Evolutionary conservation across 805 yeast species (phyloP).

Genomic region (Ogataea nonfermentans): DNA sequence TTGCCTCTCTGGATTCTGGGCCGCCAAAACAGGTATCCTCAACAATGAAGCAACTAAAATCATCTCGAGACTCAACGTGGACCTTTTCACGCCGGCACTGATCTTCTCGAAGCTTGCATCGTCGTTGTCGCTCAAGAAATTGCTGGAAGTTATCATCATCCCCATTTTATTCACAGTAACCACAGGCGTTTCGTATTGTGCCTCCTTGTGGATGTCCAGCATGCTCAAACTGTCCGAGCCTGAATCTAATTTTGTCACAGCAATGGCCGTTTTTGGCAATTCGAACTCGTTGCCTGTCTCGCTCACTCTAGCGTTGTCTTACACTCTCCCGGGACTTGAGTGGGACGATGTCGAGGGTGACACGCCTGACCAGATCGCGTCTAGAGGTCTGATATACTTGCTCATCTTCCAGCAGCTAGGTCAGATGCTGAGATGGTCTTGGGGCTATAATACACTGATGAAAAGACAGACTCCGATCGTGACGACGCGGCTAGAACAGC

Average conservation of each 20-base stretch:
- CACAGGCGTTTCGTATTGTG: slow-evolving; percentile 69
- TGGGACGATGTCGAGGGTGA: slow-evolving; percentile 76
- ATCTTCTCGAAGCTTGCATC: slow-evolving; percentile 78
- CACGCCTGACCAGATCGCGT: slow-evolving; percentile 65
- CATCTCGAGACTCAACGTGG: slow-evolving; percentile 78
- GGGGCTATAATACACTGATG: slow-evolving; percentile 77
- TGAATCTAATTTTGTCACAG: slow-evolving; percentile 89
- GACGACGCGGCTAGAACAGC: slow-evolving; percentile 17
- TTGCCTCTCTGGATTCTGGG: slow-evolving; percentile 81
- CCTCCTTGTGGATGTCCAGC: slow-evolving; percentile 56
- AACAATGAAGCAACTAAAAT: slow-evolving; percentile 73
- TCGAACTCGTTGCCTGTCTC: slow-evolving; percentile 95
- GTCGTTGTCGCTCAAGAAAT: slow-evolving; percentile 67
- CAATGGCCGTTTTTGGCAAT: slow-evolving; percentile 96
- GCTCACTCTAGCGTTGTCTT: slow-evolving; percentile 73
- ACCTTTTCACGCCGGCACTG: slow-evolving; percentile 91
- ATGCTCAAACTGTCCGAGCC: slow-evolving; percentile 60
- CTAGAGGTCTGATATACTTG: slow-evolving; percentile 72
- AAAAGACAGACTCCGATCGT: slow-evolving; percentile 46
- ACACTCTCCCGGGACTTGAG: slow-evolving; percentile 68
- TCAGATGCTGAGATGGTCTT: slow-evolving; percentile 79
- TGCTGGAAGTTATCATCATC: slow-evolving; percentile 76
- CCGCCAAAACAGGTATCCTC: slow-evolving; percentile 71
- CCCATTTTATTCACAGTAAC: slow-evolving; percentile 82
- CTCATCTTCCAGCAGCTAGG: slow-evolving; percentile 81